Evolutionary conservation across 176 grass and related monocot genomes (phyloP).

Genomic region (Cocos nucifera): DNA sequence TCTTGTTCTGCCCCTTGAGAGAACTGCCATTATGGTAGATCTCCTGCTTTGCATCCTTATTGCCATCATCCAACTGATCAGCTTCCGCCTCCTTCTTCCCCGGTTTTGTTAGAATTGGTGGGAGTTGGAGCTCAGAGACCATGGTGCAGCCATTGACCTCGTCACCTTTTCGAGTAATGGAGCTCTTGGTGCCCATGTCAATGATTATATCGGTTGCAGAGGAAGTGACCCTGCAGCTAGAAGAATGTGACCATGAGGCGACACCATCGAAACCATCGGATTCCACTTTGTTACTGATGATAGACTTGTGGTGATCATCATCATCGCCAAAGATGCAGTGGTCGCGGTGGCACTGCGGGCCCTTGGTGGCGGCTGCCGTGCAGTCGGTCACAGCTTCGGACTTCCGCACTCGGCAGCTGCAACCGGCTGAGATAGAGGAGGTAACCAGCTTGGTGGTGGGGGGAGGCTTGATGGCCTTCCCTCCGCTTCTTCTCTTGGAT

Average conservation of each 20-base stretch:
- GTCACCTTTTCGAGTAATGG: neutral
- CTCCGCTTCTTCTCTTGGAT: neutral
- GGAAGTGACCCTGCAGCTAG: conserved; percentile 19
- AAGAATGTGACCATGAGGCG: conserved; percentile 9
- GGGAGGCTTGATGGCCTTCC: neutral
- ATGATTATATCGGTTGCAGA: conserved; percentile 32
- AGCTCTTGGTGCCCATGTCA: neutral
- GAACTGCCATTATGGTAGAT: too few relatives aligned
- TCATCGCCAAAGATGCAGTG: conserved; percentile 1
- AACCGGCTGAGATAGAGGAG: neutral
- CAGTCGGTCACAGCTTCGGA: conserved; percentile 7
- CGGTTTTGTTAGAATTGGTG: conserved; percentile 25
- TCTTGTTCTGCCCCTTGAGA: neutral
- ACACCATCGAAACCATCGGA: neutral
- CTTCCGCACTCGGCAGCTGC: neutral
- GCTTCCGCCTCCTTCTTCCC: neutral
- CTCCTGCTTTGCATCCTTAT: too few relatives aligned
- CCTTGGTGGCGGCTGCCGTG: neutral
- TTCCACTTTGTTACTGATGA: too few relatives aligned
- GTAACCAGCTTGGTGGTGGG: neutral
- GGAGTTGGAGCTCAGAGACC: conserved; percentile 6
- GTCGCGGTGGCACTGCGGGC: neutral
- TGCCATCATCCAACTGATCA: too few relatives aligned
- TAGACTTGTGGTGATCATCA: too few relatives aligned
- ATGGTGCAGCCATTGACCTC: neutral